Evolutionary conservation across 2,329 filamentous ascomycete genomes (phyloP).

Genomic region (Neonectria punicea): DNA sequence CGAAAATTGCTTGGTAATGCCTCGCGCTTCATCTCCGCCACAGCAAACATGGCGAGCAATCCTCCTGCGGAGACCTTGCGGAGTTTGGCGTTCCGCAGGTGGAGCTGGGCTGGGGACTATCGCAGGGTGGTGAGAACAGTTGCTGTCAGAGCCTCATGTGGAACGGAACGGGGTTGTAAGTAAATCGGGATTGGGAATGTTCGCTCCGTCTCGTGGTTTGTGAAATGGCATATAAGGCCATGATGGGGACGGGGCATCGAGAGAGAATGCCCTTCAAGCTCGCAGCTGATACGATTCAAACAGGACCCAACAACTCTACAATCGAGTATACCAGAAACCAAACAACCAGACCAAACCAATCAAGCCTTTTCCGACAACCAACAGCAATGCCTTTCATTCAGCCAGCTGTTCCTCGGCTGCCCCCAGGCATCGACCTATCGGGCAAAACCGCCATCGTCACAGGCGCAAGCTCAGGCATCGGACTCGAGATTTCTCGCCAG

Average conservation of each 20-base stretch:
- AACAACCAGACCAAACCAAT: background rate
- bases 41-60: background rate
- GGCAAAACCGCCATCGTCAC: slow-evolving; percentile 53
- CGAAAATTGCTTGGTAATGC: background rate
- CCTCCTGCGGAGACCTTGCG: slow-evolving; percentile 6
- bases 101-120: background rate
- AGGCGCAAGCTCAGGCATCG: slow-evolving; percentile 56
- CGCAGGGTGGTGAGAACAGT: background rate
- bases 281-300: background rate
- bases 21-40: background rate
- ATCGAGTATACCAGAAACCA: background rate
- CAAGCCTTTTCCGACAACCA: background rate
- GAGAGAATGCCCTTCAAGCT: background rate
- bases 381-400: slow-evolving; percentile 22
- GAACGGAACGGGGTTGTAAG: background rate
- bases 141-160: background rate
- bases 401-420: slow-evolving; percentile 25
- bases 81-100: slow-evolving; percentile 10
- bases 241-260: background rate
- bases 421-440: slow-evolving; percentile 32
- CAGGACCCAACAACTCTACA: background rate
- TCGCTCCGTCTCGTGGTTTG: background rate
- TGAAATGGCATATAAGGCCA: background rate
- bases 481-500: slow-evolving; percentile 52
- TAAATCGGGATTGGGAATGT: background rate